phyloP scores from a whole-genome alignment of 768 basidiomycete species.

The Calocybe indica region DNA sequence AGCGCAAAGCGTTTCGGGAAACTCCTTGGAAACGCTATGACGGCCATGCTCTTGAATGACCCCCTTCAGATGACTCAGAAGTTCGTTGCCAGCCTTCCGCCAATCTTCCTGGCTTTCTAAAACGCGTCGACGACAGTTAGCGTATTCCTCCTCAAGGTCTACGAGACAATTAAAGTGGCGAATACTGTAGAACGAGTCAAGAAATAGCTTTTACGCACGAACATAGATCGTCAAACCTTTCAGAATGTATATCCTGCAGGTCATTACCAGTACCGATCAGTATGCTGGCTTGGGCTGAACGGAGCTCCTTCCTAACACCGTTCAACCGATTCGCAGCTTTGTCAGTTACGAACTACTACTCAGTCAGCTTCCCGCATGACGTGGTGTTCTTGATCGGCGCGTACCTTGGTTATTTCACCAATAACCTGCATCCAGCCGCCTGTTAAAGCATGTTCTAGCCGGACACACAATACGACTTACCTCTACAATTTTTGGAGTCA shows the following conservation, averaged over 20 bases:
- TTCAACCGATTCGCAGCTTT: conserved; percentile 44
- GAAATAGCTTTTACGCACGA: background rate
- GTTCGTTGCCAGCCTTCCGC: conserved; percentile 30
- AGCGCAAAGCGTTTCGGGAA: conserved; percentile 39
- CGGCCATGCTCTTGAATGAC: conserved; percentile 45
- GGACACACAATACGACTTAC: conserved; percentile 20
- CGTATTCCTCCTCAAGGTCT: conserved; percentile 50
- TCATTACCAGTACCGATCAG: conserved; percentile 38
- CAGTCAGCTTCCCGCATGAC: too few species aligned
- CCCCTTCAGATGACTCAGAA: conserved; percentile 26
- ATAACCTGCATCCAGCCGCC: conserved; percentile 31
- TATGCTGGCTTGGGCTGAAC: conserved; percentile 37
- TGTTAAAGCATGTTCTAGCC: background rate
- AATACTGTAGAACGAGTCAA: conserved; percentile 26
- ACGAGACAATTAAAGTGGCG: conserved; percentile 48
- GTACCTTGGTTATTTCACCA: conserved; percentile 42
- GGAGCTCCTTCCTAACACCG: conserved; percentile 39
- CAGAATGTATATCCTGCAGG: conserved; percentile 35
- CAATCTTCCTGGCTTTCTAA: conserved; percentile 35
- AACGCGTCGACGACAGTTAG: conserved; percentile 33
- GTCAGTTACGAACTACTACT: conserved; percentile 37
- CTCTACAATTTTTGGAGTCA: conserved; percentile 29
- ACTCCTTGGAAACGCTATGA: conserved; percentile 40
- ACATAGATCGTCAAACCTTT: conserved; percentile 27
- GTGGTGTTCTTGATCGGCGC: background rate